Conservation (phyloP, 495 filamentous ascomycete genomes). For the Thermothielavioides terrestris region DNA sequence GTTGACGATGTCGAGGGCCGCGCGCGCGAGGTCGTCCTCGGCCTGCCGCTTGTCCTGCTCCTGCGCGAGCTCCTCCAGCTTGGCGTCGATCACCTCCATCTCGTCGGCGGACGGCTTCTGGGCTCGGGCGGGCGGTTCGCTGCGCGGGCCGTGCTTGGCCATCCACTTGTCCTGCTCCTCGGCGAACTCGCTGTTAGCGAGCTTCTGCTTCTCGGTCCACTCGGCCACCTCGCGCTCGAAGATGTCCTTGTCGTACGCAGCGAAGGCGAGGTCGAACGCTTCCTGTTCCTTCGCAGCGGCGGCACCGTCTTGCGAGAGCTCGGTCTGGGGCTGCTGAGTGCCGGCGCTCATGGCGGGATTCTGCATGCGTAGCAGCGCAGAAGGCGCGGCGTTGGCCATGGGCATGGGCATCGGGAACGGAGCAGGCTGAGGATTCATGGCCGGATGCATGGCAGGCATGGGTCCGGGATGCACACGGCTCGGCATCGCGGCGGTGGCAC, state of each 20-base stretch:
- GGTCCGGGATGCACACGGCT: background rate
- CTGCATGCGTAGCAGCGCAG: background rate
- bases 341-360: background rate
- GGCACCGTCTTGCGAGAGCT: background rate
- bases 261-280: conserved; percentile 24
- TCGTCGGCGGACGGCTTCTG: conserved; percentile 10
- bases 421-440: conserved; percentile 3
- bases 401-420: conserved; percentile 4
- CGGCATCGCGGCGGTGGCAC: conserved; percentile 1
- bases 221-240: conserved; percentile 17
- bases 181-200: conserved; percentile 10
- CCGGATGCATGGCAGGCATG: conserved; percentile 4
- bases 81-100: conserved; percentile 12
- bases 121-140: background rate
- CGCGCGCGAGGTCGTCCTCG: conserved; percentile 30
- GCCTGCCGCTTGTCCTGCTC: conserved; percentile 15
- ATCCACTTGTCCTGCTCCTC: conserved; percentile 25
- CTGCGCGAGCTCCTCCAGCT: conserved; percentile 14
- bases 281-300: conserved; percentile 16
- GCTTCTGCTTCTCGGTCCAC: conserved; percentile 11
- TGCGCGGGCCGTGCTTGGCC: conserved; percentile 22
- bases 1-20: conserved; percentile 32
- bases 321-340: background rate
- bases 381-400: background rate
- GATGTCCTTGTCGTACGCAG: conserved; percentile 16